A percentile compares a stretch with the other conserved stretches of the same genome.
phyloP scores from a whole-genome alignment of 2,329 filamentous ascomycete species.

The Amylocarpus encephaloides region DNA sequence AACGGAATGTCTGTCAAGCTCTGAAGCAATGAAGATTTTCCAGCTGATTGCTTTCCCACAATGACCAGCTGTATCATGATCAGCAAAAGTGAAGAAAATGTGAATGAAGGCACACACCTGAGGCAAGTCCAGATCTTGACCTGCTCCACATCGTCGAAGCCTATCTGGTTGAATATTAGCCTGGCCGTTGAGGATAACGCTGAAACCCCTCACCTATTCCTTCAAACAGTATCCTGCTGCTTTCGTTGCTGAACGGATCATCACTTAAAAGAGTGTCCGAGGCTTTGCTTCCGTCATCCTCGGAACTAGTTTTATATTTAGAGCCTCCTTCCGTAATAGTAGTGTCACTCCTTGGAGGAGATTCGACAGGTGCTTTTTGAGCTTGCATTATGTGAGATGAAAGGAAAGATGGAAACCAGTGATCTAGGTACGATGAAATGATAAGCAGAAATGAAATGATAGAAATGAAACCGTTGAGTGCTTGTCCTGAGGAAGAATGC shows the following conservation, averaged over 20 bases:
- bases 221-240: constrained; percentile 33
- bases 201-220: constrained; percentile 26
- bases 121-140: constrained; percentile 31
- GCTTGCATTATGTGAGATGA: not conserved
- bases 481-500: not conserved
- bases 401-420: not conserved
- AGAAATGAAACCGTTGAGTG: not conserved
- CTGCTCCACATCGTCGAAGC: constrained; percentile 30
- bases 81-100: not conserved
- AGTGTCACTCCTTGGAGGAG: not conserved
- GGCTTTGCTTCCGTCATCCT: not conserved
- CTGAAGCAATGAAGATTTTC: constrained; percentile 35
- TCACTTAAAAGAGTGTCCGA: constrained; percentile 1
- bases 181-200: not conserved
- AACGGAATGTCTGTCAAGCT: constrained; percentile 36
- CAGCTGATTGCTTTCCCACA: constrained; percentile 34
- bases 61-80: constrained; percentile 29
- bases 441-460: not conserved
- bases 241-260: constrained; percentile 33
- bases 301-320: constrained; percentile 1
- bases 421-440: not conserved
- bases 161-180: constrained; percentile 17
- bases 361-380: not conserved
- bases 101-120: constrained; percentile 29
- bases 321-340: not conserved